Base-by-base conservation (phyloP, 2,329 filamentous ascomycete genomes). In the Shiraia bambusicola region DNA sequence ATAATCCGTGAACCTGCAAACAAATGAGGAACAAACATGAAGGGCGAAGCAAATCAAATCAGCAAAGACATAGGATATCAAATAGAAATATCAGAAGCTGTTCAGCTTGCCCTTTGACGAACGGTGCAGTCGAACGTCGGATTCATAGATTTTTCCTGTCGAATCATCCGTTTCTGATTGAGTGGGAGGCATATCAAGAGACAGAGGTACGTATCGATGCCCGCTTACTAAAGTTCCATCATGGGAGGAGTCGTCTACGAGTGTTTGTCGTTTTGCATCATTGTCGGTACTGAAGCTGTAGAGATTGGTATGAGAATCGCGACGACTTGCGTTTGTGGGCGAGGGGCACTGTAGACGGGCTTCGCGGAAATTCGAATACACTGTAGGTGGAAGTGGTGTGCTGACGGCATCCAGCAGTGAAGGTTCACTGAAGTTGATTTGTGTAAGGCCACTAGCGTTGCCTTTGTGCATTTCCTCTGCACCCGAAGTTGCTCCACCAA, bases 201-300 rank as follows among this genome's bases (percentile, higher is more conserved):
- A 13, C 16, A 45, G 38, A 24, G 50, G 45, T 9, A 30, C 36
- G 29, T 76, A 76, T 12, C 54, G 56, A 22, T 72, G 58, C 2
- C 72, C 72, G 29, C 62, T 74, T 22, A 73, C 58, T 6, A 75
- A 49, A 1, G 61, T 66, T 6, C 56, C 56, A 11, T 65, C 61
- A 24, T 50, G 58, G 3, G 60, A 37, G 11, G 56, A 29, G 9
- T 50, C 45, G 3, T 51, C 54, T 9, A 45, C 36, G 2, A 56
- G 44, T 3, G 64, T 64, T 25, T 57, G 56, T 14, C 56, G 53
- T 41, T 66, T 70, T 14, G 55, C 56, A 24, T 56, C 52, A 37
- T 56, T 62, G 9, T 56, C 62, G 25, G 61, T 61, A 30, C 57
- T 63, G 47, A 72, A 74, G 35, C 65, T 66, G 45, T 75, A 75